Base-by-base conservation (phyloP, 2,329 filamentous ascomycete species). In the Grosmannia huntii region DNA sequence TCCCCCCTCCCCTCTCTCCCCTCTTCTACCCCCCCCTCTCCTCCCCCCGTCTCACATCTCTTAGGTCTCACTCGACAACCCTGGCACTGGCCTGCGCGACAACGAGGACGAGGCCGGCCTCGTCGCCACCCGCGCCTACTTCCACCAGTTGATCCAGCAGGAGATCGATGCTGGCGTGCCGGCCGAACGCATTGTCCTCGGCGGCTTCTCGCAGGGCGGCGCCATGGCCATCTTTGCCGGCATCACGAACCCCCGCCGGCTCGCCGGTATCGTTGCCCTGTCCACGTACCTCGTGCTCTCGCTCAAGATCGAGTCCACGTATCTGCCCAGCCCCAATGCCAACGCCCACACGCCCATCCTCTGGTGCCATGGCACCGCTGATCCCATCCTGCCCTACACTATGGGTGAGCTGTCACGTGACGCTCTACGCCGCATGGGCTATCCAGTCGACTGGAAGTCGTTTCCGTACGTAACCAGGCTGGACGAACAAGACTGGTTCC, bases 241-340 rank as follows among this genome's bases (percentile, higher is more conserved):
- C 5, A 73, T 95, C 49, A 95, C 90, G 5, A 81, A 76, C 64
- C 73, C 75, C 60, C 77, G 81, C 64, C 90, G 89, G 72, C 76
- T 97, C 19, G 92, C 84, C n/a, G 92, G 91, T 62, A 87, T 97
- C 62, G 85, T 96, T 62, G 90, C 86, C 9, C 73, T 97, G 61
- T 94, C 88, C 14, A 86, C 83, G 65, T 97, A 95, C 72, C 73
- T 96, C 64, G 77, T 90, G 23, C 75, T 96, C 33, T 73, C 71
- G 59, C 67, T 70, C 57, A 76, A 73, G 61, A 78, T 81, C 64
- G 48, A 59, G 50, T 38, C 51, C 5, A 69, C 72, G 28, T 67
- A 70, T 21, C 62, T 76, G 25, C 70, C 73, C 51, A 27, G 27
- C 46, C 64, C 66, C 14, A 74, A 75, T 64, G 27, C 48, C 58